Base-by-base conservation (phyloP, 352 stramenopile species). In the Phytophthora crassamura region DNA sequence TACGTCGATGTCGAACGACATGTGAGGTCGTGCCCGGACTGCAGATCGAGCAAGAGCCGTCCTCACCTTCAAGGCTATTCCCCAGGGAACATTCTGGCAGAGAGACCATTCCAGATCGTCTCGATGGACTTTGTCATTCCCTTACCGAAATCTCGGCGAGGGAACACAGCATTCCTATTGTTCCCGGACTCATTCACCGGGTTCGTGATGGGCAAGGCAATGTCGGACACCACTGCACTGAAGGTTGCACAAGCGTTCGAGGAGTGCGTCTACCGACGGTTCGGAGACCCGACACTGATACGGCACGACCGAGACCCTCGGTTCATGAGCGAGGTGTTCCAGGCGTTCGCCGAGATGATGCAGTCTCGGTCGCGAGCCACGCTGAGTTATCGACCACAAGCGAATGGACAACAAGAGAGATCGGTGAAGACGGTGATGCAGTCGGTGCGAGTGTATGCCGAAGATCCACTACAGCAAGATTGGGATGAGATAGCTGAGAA, bases 21-120 rank as follows among this genome's bases (percentile, higher is more conserved):
- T 20, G 25, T 60, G 5, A 14, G 30, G 30, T 50, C 52, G 4
- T 51, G 52, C 10, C 39, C 39, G 2, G 30, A 60, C 9, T 47
- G 22, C 28, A 33, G 38, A 14, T 40, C 50, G 5, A 59, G 38
- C 25, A 59, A 59, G 12, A 48, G 22, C 7, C 20, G 15, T 4
- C 50, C 50, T 4, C 50, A 59, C 5, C 10, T 59, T 4, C 28
- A 28, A 18, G 50, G 50, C 2, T 48, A 59, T 15, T 59, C 50
- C 0, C 50, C 50, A 2, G 50, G 36, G 7, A 47, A 68, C 28
- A 46, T 68, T 2, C 18, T 56, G 1, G 20, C 51, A 1, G 49
- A 60, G 4, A 11, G 36, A 2, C 43, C 59, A 1, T 53, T 68
- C 20, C 40, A 62, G n/a, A 25, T 25, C 22, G 22, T 3, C 22